These are phyloP conservation scores for Euphorbia tirucalli DNA, from an alignment of 345 rosid species.

Conservation along the genomic window DNA sequence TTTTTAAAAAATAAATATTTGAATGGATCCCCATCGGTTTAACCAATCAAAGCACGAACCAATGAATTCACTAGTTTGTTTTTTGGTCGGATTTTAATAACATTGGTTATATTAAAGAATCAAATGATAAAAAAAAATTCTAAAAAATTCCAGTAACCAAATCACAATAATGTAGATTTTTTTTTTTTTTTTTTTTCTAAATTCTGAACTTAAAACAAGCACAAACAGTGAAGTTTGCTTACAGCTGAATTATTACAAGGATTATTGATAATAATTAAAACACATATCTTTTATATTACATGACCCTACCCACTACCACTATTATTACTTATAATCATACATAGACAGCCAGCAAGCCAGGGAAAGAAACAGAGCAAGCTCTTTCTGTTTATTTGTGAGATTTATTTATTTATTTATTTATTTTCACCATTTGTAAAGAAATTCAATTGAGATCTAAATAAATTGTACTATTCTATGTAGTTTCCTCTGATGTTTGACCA, in stretches of 20 bases:
- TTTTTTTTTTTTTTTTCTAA: too few relatives aligned
- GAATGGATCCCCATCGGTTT: too few relatives aligned
- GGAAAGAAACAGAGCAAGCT: slow-evolving; percentile 16
- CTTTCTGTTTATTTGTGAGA: background rate
- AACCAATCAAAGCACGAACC: too few relatives aligned
- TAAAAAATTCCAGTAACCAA: too few relatives aligned
- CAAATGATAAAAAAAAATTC: background rate
- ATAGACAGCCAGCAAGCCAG: slow-evolving; percentile 13
- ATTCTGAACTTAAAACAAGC: background rate
- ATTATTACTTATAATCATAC: too few relatives aligned
- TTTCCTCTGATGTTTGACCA: slow-evolving; percentile 11
- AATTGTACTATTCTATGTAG: slow-evolving; percentile 14
- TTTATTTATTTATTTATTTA: background rate
- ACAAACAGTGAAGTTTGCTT: background rate
- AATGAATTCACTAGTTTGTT: too few relatives aligned
- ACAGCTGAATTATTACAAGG: slow-evolving; percentile 18
- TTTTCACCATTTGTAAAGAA: background rate
- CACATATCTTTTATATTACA: slow-evolving; percentile 1
- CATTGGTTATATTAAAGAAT: too few relatives aligned
- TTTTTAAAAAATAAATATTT: too few relatives aligned
- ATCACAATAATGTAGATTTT: too few relatives aligned
- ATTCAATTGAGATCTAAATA: background rate
- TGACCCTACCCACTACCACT: background rate
- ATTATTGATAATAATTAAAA: slow-evolving; percentile 3
- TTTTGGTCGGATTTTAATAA: too few relatives aligned